Conservation (phyloP, 2,329 filamentous ascomycete genomes). For the Paracoccidioides lutzii region DNA sequence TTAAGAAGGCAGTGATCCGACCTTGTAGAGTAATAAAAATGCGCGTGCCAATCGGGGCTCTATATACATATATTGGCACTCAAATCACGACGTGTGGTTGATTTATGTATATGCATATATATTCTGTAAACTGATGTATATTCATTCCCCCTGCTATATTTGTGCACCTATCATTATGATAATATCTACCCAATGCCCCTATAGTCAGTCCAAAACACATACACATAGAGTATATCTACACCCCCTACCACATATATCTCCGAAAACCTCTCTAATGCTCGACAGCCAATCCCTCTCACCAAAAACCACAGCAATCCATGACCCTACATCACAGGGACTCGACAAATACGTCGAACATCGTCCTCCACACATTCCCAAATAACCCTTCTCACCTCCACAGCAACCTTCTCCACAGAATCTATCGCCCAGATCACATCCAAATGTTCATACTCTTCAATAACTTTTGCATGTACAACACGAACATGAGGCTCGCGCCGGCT, state of each 20-base stretch:
- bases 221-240: background rate
- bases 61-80: too few species aligned
- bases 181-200: too few species aligned
- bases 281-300: background rate
- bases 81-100: too few species aligned
- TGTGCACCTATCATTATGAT: too few species aligned
- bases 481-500: slow-evolving; percentile 70
- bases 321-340: slow-evolving; percentile 46
- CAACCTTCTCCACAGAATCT: slow-evolving; percentile 72
- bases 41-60: too few species aligned
- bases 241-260: background rate
- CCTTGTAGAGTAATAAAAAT: too few species aligned
- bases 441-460: slow-evolving; percentile 83
- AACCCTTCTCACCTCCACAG: slow-evolving; percentile 64
- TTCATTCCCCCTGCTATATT: too few species aligned
- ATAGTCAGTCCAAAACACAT: too few species aligned
- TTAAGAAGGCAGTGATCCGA: too few species aligned
- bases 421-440: slow-evolving; percentile 93
- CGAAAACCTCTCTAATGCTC: background rate
- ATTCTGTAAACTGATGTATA: too few species aligned
- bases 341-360: slow-evolving; percentile 46
- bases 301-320: background rate
- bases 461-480: slow-evolving; percentile 63
- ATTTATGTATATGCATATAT: too few species aligned
- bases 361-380: slow-evolving; percentile 62